These are phyloP conservation scores for Penicillium sp. DNA, from an alignment of 2,329 filamentous ascomycete species.

Conservation along the genomic window DNA sequence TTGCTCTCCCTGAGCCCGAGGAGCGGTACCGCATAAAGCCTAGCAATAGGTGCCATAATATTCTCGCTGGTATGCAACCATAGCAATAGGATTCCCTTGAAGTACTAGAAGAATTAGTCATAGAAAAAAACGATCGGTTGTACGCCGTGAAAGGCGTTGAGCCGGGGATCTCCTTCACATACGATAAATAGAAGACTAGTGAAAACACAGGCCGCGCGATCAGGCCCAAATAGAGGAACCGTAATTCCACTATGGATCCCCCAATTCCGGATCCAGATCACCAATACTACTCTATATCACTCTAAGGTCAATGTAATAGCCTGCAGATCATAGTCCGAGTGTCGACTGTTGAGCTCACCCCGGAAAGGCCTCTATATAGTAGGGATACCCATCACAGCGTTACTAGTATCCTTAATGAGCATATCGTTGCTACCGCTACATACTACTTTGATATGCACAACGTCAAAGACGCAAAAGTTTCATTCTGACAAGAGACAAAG, in stretches of 20 bases:
- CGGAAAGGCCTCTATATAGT: slow-evolving; percentile 3
- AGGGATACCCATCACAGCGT: slow-evolving; percentile 8
- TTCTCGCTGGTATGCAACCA: not conserved
- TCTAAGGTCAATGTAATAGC: slow-evolving; percentile 9
- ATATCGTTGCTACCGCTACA: slow-evolving; percentile 10
- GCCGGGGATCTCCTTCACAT: slow-evolving; percentile 14
- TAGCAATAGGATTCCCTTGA: not conserved
- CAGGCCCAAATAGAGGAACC: not conserved
- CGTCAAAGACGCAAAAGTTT: slow-evolving; percentile 8
- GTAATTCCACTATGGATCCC: not conserved
- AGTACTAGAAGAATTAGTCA: not conserved
- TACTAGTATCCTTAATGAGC: slow-evolving; percentile 9
- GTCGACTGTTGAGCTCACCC: slow-evolving; percentile 10
- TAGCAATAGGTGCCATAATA: not conserved
- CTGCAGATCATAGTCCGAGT: slow-evolving; percentile 9
- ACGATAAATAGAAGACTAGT: slow-evolving; percentile 12
- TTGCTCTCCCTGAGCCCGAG: slow-evolving; percentile 5
- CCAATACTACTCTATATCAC: slow-evolving; percentile 11
- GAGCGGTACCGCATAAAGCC: slow-evolving; percentile 4
- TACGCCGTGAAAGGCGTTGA: slow-evolving; percentile 7
- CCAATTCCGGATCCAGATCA: not conserved
- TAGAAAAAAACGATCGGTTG: not conserved
- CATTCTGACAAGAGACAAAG: slow-evolving; percentile 7
- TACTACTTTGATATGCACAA: slow-evolving; percentile 15
- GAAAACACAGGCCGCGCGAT: slow-evolving; percentile 7